Percentiles rank a stretch among this genome's conserved stretches.
Conservation (phyloP, 441 rosid species). For the Dalechampia spathulata region DNA sequence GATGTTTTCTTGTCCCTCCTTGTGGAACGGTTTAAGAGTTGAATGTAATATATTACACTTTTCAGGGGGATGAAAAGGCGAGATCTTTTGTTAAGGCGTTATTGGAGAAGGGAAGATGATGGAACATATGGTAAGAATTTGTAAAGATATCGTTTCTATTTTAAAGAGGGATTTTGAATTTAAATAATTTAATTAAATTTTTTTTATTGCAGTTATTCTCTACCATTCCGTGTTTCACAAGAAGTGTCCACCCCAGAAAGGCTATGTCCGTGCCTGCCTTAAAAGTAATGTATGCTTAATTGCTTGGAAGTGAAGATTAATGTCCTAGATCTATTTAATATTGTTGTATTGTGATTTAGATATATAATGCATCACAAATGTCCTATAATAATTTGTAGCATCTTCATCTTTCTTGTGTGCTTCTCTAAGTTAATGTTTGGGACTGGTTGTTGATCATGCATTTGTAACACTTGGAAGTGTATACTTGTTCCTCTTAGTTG, state of each 20-base stretch:
- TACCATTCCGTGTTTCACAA: slow-evolving; percentile 92
- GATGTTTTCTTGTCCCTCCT: slow-evolving; percentile 4
- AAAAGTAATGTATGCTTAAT: slow-evolving; percentile 93
- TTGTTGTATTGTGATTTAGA: slow-evolving; percentile 5
- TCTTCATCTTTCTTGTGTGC: neutral
- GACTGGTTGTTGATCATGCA: neutral
- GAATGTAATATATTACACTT: slow-evolving; percentile 9
- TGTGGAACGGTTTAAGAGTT: slow-evolving; percentile 3
- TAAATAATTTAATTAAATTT: slow-evolving; percentile 18
- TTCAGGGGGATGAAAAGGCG: slow-evolving; percentile 86
- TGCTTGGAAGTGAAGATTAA: slow-evolving; percentile 20
- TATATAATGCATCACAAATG: neutral
- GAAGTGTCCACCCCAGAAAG: slow-evolving; percentile 81
- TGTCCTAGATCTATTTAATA: slow-evolving; percentile 2
- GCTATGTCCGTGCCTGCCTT: slow-evolving; percentile 93
- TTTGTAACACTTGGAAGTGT: neutral
- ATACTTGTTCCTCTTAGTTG: neutral
- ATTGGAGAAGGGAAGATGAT: slow-evolving; percentile 98
- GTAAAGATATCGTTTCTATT: slow-evolving; percentile 10
- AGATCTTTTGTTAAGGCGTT: slow-evolving; percentile 80
- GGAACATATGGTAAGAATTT: slow-evolving; percentile 78
- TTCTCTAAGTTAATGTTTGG: neutral
- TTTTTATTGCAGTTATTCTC: slow-evolving; percentile 65
- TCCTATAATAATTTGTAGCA: neutral
- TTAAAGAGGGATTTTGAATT: slow-evolving; percentile 6